These are phyloP conservation scores for Linum lewisii DNA, from an alignment of 345 rosid genomes.

Conservation along the genomic window DNA sequence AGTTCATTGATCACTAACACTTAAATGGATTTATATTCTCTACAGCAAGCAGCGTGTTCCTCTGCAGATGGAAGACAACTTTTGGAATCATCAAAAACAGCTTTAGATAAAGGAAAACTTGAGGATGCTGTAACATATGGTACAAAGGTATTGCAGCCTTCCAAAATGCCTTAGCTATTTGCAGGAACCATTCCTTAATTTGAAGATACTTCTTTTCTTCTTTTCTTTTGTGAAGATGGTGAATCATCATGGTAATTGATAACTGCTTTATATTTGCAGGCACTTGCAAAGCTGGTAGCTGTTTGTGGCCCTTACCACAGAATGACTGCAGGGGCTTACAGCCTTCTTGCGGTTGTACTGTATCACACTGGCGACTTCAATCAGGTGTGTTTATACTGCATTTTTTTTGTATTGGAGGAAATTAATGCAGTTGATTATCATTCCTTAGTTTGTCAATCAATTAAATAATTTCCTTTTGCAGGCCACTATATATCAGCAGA, in stretches of 20 bases:
- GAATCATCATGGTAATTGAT: conserved; percentile 3
- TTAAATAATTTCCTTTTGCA: conserved; percentile 27
- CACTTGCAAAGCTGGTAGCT: conserved; percentile 92
- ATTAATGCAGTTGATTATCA: conserved; percentile 5
- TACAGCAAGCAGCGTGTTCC: conserved; percentile 98
- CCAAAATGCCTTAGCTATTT: conserved; percentile 7
- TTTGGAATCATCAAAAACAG: conserved; percentile 95
- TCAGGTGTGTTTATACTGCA: conserved; percentile 50
- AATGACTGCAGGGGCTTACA: conserved; percentile 99
- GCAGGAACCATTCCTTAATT: conserved; percentile 8
- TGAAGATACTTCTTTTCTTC: background rate
- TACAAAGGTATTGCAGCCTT: conserved; percentile 52
- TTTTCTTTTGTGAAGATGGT: background rate
- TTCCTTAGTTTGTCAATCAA: conserved; percentile 2
- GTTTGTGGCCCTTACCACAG: conserved; percentile 98
- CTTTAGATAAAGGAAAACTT: conserved; percentile 96
- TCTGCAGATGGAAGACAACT: conserved; percentile 99
- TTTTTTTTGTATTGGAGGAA: conserved; percentile 6
- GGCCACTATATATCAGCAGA: conserved; percentile 98
- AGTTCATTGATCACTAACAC: conserved; percentile 2
- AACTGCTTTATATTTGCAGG: conserved; percentile 36
- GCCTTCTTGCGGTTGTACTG: conserved; percentile 95
- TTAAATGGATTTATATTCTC: conserved; percentile 18
- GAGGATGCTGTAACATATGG: conserved; percentile 98
- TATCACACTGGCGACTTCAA: conserved; percentile 99